Evolutionary conservation across 176 grass and related monocot genomes (phyloP).

Genomic region (Cenchrus fungigraminus): DNA sequence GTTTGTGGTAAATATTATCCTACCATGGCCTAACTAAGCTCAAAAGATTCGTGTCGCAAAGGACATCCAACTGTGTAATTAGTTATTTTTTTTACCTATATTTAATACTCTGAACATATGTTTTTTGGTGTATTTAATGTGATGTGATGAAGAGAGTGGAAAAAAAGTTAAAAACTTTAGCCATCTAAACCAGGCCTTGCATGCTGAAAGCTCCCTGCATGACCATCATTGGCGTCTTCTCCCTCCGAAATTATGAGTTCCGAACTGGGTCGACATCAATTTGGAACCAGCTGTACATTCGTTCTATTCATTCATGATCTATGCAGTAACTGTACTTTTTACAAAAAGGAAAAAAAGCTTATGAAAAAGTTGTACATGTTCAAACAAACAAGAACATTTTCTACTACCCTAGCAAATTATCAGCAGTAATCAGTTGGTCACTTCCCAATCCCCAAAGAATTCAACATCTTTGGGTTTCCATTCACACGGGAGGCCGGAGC

Average conservation of each 20-base stretch:
- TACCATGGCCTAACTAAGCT: too few species aligned
- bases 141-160: too few species aligned
- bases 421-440: background rate
- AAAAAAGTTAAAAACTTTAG: too few species aligned
- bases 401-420: background rate
- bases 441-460: background rate
- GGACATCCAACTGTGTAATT: too few species aligned
- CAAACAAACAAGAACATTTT: background rate
- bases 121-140: too few species aligned
- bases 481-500: slow-evolving; percentile 32
- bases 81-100: too few species aligned
- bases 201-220: too few species aligned
- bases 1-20: too few species aligned
- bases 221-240: background rate
- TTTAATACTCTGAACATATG: too few species aligned
- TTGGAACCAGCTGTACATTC: slow-evolving; percentile 7
- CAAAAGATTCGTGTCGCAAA: too few species aligned
- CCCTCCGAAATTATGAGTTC: too few species aligned
- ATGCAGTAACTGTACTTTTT: background rate
- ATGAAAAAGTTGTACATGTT: background rate
- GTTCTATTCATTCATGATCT: too few species aligned
- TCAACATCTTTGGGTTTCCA: background rate
- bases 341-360: background rate
- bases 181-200: background rate
- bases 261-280: background rate